Base-by-base conservation (phyloP, 495 filamentous ascomycete genomes). In the Tuber umbilicatum region DNA sequence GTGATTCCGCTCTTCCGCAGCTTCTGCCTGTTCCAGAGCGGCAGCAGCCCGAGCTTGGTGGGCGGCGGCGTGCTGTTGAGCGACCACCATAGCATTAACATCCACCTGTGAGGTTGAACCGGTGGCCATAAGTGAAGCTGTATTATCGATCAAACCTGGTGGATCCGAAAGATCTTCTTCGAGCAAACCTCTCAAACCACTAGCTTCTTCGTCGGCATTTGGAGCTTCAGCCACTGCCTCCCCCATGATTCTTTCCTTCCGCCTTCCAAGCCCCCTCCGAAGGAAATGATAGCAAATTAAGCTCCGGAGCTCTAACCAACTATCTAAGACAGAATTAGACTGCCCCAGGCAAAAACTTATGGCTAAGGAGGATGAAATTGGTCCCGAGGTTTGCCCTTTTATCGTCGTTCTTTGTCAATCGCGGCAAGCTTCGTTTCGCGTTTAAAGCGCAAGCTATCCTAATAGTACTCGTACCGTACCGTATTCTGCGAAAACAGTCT, bases 41-140 rank as follows among this genome's bases (percentile, higher is more conserved):
- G 80, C 79, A 69, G 79, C 79, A 21, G 80, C 79, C 71, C 79
- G 77, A 39, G 79, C 79, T 69, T 81, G 79, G 35, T 81, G 78
- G 35, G 78, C 75, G 68, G 72, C 78, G 40, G 78, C 78, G 68
- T 81, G 78, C 64, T 81, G 79, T 35, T 81, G 79, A 43, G 78
- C 78, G 71, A 81, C 79, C 55, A 64, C 55, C 71, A 81, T 73
- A 55, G 75, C 71, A 70, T 70, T 76, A 69, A 78, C 75, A 72
- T 81, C 78, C 43, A 76, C 60, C 23, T 76, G 76, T 35, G 73
- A 31, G 43, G 73, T 43, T 40, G 71, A 72, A 37, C 72, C 72
- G 69, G 71, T 68, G 35, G 77, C 69, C 77, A 79, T 79, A 41
- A 79, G 69, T 43, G 72, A 78, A 68, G 72, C 47, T 19, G 69